phyloP scores from a whole-genome alignment of 2,329 filamentous ascomycete genomes.

The Pseudogymnoascus sp. region DNA sequence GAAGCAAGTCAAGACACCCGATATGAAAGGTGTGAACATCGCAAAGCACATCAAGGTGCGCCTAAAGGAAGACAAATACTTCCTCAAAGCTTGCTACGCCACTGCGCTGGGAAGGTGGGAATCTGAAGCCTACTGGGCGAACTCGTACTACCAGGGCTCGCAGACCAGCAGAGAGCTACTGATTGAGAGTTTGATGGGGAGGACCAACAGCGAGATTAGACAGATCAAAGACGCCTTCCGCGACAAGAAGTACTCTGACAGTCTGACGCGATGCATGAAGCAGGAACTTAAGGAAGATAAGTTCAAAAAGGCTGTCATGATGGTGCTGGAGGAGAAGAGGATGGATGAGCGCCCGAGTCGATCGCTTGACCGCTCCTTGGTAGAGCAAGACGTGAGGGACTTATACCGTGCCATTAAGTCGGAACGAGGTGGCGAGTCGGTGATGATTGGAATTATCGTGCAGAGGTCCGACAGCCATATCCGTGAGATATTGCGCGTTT shows the following conservation, averaged over 20 bases:
- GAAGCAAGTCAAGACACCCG: slow-evolving; percentile 72
- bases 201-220: slow-evolving; percentile 78
- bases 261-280: slow-evolving; percentile 76
- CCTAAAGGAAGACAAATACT: slow-evolving; percentile 65
- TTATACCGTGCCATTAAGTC: slow-evolving; percentile 61
- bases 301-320: slow-evolving; percentile 80
- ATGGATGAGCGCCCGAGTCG: slow-evolving; percentile 59
- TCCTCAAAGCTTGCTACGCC: slow-evolving; percentile 88
- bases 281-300: slow-evolving; percentile 92
- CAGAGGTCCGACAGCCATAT: slow-evolving; percentile 75
- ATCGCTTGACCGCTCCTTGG: slow-evolving; percentile 36
- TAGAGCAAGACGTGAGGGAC: slow-evolving; percentile 65
- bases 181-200: slow-evolving; percentile 88
- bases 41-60: slow-evolving; percentile 75
- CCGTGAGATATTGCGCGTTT: slow-evolving; percentile 68
- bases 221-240: slow-evolving; percentile 82
- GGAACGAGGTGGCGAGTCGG: slow-evolving; percentile 75
- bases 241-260: slow-evolving; percentile 86
- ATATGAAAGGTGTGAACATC: slow-evolving; percentile 72
- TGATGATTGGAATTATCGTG: slow-evolving; percentile 81
- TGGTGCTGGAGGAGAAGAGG: slow-evolving; percentile 72
- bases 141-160: slow-evolving; percentile 92
- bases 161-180: slow-evolving; percentile 78
- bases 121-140: slow-evolving; percentile 94
- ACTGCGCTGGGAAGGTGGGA: slow-evolving; percentile 87